A percentile compares a stretch with the other conserved stretches of the same genome.
Evolutionary conservation across 2,329 filamentous ascomycete species (phyloP).

Genomic region (Exutisphaerella laricina): DNA sequence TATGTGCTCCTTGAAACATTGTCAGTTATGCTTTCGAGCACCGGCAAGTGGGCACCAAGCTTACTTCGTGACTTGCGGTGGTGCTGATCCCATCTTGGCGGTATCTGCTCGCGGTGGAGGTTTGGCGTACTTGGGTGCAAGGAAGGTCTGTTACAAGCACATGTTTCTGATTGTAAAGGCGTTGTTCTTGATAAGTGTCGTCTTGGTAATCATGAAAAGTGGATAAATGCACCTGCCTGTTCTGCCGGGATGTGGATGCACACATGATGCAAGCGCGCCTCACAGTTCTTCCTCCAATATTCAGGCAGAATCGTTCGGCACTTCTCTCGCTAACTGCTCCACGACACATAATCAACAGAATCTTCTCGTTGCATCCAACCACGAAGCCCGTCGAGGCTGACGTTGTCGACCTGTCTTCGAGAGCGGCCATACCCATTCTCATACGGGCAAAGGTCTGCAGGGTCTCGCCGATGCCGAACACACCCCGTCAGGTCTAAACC

Average conservation of each 20-base stretch:
- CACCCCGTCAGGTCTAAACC: too few relatives aligned
- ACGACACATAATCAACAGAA: background rate
- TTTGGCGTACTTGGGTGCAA: too few relatives aligned
- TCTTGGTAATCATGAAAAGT: background rate
- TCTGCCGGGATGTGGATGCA: background rate
- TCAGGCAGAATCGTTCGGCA: too few relatives aligned
- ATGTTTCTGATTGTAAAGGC: background rate
- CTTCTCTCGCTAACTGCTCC: background rate
- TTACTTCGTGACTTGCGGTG: constrained; percentile 39
- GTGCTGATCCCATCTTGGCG: constrained; percentile 20
- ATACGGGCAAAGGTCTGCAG: too few relatives aligned
- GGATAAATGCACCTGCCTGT: background rate
- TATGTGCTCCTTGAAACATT: constrained; percentile 14
- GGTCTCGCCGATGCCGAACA: too few relatives aligned
- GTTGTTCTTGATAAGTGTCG: background rate
- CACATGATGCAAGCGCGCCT: too few relatives aligned
- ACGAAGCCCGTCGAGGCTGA: background rate
- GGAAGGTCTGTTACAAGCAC: too few relatives aligned
- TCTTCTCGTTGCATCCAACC: background rate
- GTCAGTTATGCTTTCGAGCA: background rate
- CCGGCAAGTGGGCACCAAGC: background rate
- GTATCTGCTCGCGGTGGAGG: background rate
- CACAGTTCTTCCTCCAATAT: too few relatives aligned
- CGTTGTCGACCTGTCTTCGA: background rate
- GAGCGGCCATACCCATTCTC: background rate